These are phyloP conservation scores for Boehmeria nivea DNA, from an alignment of 306 rosid species.

Conservation along the genomic window DNA sequence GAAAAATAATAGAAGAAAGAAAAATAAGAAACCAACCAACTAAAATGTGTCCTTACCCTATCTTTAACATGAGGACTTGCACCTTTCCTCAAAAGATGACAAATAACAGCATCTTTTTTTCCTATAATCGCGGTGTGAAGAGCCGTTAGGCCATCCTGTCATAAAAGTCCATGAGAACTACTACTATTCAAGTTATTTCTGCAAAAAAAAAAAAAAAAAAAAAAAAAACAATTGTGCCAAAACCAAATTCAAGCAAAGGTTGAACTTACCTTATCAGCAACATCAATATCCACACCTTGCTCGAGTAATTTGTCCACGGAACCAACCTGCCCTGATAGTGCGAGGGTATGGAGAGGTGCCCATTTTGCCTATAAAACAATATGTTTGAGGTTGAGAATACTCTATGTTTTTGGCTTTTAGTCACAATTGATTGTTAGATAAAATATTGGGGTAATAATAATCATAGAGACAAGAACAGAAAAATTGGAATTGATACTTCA, in stretches of 20 bases:
- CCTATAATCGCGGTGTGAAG: conserved; percentile 86
- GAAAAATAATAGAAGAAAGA: background rate
- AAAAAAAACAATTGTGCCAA: background rate
- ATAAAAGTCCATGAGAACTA: conserved; percentile 26
- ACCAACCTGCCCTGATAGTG: conserved; percentile 60
- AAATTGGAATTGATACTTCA: background rate
- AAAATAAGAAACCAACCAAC: background rate
- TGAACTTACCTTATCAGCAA: conserved; percentile 40
- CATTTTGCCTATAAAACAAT: conserved; percentile 56
- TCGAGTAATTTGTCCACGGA: conserved; percentile 70
- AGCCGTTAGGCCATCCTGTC: conserved; percentile 83
- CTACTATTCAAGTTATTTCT: background rate
- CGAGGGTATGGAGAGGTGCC: conserved; percentile 69
- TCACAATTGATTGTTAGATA: too few species aligned
- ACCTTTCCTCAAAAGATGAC: conserved; percentile 90
- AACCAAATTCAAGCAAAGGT: background rate
- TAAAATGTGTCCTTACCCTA: conserved; percentile 39
- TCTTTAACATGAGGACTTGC: conserved; percentile 83
- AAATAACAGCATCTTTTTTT: conserved; percentile 69
- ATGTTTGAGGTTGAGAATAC: too few species aligned
- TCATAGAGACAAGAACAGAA: too few species aligned
- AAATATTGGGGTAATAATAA: too few species aligned
- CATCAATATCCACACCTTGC: conserved; percentile 58
- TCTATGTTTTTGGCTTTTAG: too few species aligned
- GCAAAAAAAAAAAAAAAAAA: background rate